Conservation (phyloP, 768 basidiomycete species). For the Gloeopeniophorella convolvens region DNA sequence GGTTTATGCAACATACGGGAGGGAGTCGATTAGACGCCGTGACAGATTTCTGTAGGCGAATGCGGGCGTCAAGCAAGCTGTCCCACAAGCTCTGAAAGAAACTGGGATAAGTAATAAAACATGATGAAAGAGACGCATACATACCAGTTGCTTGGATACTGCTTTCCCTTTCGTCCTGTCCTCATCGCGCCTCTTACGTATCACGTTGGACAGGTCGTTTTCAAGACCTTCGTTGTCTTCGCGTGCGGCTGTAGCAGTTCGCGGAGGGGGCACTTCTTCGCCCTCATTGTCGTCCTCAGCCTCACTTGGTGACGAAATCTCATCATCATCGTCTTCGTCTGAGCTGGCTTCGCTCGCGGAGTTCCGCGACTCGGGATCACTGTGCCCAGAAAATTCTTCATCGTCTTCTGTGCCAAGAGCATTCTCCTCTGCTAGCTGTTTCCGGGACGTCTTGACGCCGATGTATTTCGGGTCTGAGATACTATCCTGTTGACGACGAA, state of each 20-base stretch:
- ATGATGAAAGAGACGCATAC: constrained; percentile 25
- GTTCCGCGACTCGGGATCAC: constrained; percentile 16
- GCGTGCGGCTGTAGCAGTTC: not conserved
- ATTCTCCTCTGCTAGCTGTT: constrained; percentile 42
- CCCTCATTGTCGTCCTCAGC: constrained; percentile 22
- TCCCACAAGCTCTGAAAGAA: constrained; percentile 87
- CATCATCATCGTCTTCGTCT: constrained; percentile 22
- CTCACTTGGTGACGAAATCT: constrained; percentile 15
- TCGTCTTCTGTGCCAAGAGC: constrained; percentile 25
- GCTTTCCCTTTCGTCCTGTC: constrained; percentile 81
- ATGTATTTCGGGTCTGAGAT: constrained; percentile 76
- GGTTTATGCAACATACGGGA: constrained; percentile 35
- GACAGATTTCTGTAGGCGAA: constrained; percentile 81
- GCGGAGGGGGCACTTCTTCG: constrained; percentile 7
- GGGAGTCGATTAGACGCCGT: constrained; percentile 61
- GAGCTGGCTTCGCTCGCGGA: constrained; percentile 1
- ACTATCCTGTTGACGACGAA: constrained; percentile 60
- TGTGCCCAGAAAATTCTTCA: constrained; percentile 23
- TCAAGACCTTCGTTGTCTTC: constrained; percentile 20
- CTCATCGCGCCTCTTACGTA: constrained; percentile 56
- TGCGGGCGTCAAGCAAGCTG: constrained; percentile 80
- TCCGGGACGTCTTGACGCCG: constrained; percentile 58
- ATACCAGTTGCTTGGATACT: constrained; percentile 75
- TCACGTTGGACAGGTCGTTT: constrained; percentile 43
- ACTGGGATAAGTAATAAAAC: not conserved